Conservation (phyloP, 2,329 filamentous ascomycete genomes). For the Ceratocystis eucalypticola region DNA sequence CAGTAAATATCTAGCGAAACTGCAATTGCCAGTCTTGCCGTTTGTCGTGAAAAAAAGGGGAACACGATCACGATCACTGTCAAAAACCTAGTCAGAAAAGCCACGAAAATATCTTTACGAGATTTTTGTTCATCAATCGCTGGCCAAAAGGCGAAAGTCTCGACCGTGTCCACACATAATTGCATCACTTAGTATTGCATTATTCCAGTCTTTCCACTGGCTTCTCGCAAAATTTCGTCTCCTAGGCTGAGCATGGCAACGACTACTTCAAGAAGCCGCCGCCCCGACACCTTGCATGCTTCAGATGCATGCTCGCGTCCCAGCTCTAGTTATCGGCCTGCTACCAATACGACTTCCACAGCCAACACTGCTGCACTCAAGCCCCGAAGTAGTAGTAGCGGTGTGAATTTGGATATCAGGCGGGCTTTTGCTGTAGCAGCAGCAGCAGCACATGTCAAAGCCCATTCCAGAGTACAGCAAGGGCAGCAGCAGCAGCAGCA, state of each 20-base stretch:
- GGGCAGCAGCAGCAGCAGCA: not conserved
- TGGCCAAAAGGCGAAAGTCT: not conserved
- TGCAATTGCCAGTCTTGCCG: not conserved
- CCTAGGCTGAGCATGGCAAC: conserved; percentile 9
- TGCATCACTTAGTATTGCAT: not conserved
- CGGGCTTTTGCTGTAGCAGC: conserved; percentile 16
- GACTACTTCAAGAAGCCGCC: conserved; percentile 12
- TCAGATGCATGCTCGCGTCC: conserved; percentile 16
- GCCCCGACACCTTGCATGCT: conserved; percentile 11
- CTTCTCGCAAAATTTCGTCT: conserved; percentile 5
- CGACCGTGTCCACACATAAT: not conserved
- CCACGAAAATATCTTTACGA: not conserved
- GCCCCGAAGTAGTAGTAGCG: conserved; percentile 9
- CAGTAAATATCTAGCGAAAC: not conserved
- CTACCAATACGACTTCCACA: conserved; percentile 1
- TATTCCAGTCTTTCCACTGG: not conserved
- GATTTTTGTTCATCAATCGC: not conserved
- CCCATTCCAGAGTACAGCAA: conserved; percentile 1
- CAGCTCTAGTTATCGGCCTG: not conserved
- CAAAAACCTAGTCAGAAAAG: not conserved
- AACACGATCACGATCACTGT: not conserved
- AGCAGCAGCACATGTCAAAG: conserved; percentile 10
- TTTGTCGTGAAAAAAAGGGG: not conserved
- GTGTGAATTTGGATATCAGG: conserved; percentile 18
- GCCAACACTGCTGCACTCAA: conserved; percentile 8